Percentiles rank a stretch among this genome's conserved stretches.
Evolutionary conservation across 805 yeast species (phyloP).

Genomic region (Pichia ethanolica): DNA sequence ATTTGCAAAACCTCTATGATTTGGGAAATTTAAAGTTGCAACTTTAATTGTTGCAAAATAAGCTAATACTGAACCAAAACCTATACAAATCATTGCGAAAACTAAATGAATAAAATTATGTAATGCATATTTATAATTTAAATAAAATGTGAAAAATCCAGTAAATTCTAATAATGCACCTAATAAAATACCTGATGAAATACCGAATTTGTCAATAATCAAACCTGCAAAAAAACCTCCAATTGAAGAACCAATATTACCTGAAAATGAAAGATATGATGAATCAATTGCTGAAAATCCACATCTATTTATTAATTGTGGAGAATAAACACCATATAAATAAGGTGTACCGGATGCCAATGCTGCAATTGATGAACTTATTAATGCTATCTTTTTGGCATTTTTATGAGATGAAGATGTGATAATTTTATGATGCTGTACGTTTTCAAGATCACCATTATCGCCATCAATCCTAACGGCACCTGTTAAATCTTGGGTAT

Average conservation of each 20-base stretch:
- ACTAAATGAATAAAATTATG: slow-evolving; percentile 37
- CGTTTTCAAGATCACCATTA: neutral
- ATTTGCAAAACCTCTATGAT: slow-evolving; percentile 62
- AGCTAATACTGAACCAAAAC: slow-evolving; percentile 58
- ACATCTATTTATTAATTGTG: slow-evolving; percentile 54
- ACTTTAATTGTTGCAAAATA: slow-evolving; percentile 54
- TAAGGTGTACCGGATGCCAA: slow-evolving; percentile 73
- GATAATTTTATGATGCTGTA: neutral
- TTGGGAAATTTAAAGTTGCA: slow-evolving; percentile 59
- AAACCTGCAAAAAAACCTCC: slow-evolving; percentile 71
- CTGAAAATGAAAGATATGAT: slow-evolving; percentile 55
- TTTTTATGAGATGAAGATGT: neutral
- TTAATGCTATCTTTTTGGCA: slow-evolving; percentile 13
- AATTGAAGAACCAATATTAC: slow-evolving; percentile 56
- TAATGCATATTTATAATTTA: slow-evolving; percentile 35
- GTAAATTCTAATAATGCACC: slow-evolving; percentile 49
- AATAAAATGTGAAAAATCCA: slow-evolving; percentile 47
- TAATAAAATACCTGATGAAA: slow-evolving; percentile 41
- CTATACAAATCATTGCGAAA: slow-evolving; percentile 44
- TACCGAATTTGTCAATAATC: slow-evolving; percentile 55
- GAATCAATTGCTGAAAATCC: slow-evolving; percentile 53
- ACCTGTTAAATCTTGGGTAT: too few species aligned
- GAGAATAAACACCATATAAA: slow-evolving; percentile 67
- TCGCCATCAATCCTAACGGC: too few species aligned
- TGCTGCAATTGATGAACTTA: slow-evolving; percentile 37